A percentile compares a stretch with the other conserved stretches of the same genome.
These are phyloP conservation scores for Cyclotella atomus DNA, from an alignment of 108 stramenopile species.

Conservation along the genomic window DNA sequence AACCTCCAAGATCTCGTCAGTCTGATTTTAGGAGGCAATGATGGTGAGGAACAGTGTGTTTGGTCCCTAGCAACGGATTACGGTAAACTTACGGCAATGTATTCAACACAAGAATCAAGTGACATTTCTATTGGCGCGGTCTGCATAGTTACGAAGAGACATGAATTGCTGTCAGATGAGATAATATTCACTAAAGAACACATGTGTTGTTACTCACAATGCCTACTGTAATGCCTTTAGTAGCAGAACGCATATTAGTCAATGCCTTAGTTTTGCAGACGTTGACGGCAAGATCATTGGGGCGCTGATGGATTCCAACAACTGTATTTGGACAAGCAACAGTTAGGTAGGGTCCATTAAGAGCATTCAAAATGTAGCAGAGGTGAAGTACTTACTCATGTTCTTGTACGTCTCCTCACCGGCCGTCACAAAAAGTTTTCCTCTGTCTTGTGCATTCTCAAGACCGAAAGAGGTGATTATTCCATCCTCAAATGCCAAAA, in stretches of 20 bases:
- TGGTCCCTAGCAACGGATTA: too few species aligned
- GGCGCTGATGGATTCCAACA: slow-evolving; percentile 98
- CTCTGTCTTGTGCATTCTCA: slow-evolving; percentile 94
- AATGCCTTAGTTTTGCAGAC: slow-evolving; percentile 96
- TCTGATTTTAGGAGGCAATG: background rate
- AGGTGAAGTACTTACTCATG: slow-evolving; percentile 67
- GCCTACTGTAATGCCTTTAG: slow-evolving; percentile 93
- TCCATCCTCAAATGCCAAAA: slow-evolving; percentile 95
- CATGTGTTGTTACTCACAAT: slow-evolving; percentile 30
- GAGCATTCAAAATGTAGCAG: too few species aligned
- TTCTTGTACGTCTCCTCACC: slow-evolving; percentile 92
- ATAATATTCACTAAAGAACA: too few species aligned
- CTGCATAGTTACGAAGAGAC: background rate
- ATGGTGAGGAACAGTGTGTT: background rate
- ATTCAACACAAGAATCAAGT: slow-evolving; percentile 97
- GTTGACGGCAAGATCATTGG: slow-evolving; percentile 97
- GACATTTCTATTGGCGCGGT: slow-evolving; percentile 91
- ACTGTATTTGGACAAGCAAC: slow-evolving; percentile 11
- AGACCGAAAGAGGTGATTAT: slow-evolving; percentile 90
- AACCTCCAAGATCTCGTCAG: slow-evolving; percentile 91
- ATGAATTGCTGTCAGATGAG: background rate
- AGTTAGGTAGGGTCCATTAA: too few species aligned
- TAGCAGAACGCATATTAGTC: slow-evolving; percentile 98
- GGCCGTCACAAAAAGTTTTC: slow-evolving; percentile 86
- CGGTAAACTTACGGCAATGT: slow-evolving; percentile 75